Percentiles rank a stretch among this genome's conserved stretches.
Evolutionary conservation across 306 rosid genomes (phyloP).

Genomic region (Trichosanthes cucumerina): DNA sequence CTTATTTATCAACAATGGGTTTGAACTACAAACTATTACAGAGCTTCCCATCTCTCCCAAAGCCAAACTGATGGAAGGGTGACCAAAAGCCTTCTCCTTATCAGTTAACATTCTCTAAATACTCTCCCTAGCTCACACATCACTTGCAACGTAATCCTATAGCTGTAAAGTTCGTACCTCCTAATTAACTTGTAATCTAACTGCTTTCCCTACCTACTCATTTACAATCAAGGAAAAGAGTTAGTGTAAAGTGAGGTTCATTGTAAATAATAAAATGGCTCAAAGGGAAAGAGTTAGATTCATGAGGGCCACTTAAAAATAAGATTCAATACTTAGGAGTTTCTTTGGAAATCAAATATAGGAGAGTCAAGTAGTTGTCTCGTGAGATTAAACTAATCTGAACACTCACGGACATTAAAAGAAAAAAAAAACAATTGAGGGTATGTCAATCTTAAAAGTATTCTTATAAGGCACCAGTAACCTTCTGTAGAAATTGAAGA

Average conservation of each 20-base stretch:
- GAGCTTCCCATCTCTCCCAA: background rate
- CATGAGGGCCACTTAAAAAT: background rate
- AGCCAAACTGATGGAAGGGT: background rate
- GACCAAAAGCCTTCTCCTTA: background rate
- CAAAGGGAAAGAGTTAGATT: background rate
- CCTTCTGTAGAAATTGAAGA: too few relatives aligned
- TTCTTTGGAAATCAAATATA: background rate
- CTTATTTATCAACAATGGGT: background rate
- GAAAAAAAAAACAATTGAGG: too few relatives aligned
- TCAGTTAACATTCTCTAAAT: background rate
- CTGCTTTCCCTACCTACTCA: background rate
- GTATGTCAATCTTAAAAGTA: background rate
- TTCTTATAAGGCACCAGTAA: too few relatives aligned
- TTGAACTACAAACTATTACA: background rate
- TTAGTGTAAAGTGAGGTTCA: background rate
- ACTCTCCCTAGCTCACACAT: background rate
- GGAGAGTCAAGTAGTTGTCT: background rate
- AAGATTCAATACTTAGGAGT: background rate
- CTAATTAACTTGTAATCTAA: background rate
- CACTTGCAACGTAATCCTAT: background rate
- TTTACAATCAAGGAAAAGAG: background rate
- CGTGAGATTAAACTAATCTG: background rate
- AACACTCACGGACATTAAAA: background rate
- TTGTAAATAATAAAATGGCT: background rate
- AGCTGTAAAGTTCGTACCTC: background rate